Percentiles rank a stretch among this genome's conserved stretches.
phyloP scores from a whole-genome alignment of 2,329 filamentous ascomycete genomes.

The Curvularia verruculosa region DNA sequence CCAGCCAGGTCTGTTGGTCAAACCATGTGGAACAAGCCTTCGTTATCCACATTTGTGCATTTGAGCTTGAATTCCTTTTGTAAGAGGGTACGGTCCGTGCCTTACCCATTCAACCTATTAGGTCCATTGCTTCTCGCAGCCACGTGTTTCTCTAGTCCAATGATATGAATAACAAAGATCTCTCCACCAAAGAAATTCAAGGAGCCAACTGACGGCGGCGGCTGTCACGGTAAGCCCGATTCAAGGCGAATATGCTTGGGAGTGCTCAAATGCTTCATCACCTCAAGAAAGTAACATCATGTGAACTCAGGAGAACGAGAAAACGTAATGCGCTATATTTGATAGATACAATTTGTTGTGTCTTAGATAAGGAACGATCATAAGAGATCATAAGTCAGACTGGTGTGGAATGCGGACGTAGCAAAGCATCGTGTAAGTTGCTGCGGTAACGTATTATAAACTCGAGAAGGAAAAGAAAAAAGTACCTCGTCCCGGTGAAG shows the following conservation, averaged over 20 bases:
- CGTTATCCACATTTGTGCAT: neutral
- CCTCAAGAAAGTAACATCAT: too few species aligned
- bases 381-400: neutral
- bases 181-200: neutral
- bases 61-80: too few species aligned
- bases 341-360: neutral
- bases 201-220: neutral
- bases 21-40: neutral
- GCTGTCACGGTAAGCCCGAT: neutral
- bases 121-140: neutral
- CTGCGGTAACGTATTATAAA: neutral
- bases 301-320: neutral
- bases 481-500: neutral
- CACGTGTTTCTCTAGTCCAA: neutral
- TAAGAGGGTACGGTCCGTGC: neutral
- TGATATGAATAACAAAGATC: neutral
- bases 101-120: neutral
- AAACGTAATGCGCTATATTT: neutral
- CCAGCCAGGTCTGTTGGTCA: neutral
- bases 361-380: neutral
- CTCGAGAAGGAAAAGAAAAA: neutral
- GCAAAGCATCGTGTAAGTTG: neutral
- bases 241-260: neutral
- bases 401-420: neutral
- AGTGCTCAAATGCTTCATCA: too few species aligned